A percentile compares a stretch with the other conserved stretches of the same genome.
These are phyloP conservation scores for Shiraia sp. DNA, from an alignment of 2,329 filamentous ascomycete species.

Conservation along the genomic window DNA sequence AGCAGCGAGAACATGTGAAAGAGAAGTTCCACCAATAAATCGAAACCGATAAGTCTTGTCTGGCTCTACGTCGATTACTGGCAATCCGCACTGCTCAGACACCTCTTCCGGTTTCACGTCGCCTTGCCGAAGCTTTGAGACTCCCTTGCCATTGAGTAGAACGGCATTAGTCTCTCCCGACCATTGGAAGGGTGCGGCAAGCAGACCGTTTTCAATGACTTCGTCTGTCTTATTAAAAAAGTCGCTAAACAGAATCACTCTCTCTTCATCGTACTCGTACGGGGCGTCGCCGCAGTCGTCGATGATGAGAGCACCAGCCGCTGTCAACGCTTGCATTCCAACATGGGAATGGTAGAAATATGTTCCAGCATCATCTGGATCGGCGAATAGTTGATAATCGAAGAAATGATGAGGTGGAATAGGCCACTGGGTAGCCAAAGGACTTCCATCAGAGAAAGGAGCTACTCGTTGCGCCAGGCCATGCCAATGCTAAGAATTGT, in stretches of 20 bases:
- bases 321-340: conserved; percentile 64
- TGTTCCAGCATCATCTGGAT: conserved; percentile 60
- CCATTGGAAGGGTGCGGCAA: conserved; percentile 58
- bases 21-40: conserved; percentile 60
- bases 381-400: conserved; percentile 66
- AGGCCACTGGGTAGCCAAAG: conserved; percentile 65
- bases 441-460: conserved; percentile 67
- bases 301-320: conserved; percentile 63
- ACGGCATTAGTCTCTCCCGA: conserved; percentile 62
- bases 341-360: conserved; percentile 73
- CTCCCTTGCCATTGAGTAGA: conserved; percentile 61
- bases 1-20: conserved; percentile 59
- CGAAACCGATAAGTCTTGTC: conserved; percentile 65
- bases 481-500: conserved; percentile 63
- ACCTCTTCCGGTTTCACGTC: conserved; percentile 12
- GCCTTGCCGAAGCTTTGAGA: conserved; percentile 45
- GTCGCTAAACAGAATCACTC: conserved; percentile 60
- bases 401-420: conserved; percentile 66
- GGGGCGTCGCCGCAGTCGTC: conserved; percentile 53
- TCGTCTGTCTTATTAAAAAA: conserved; percentile 60
- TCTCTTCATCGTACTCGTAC: conserved; percentile 66
- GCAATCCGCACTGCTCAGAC: conserved; percentile 47
- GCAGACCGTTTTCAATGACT: conserved; percentile 56
- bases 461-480: conserved; percentile 63
- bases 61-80: conserved; percentile 62